Evolutionary conservation across 202 grass and related monocot species (phyloP), one percentile per base, ranked within the genome.

Genomic region (Elaeis oleifera): DNA sequence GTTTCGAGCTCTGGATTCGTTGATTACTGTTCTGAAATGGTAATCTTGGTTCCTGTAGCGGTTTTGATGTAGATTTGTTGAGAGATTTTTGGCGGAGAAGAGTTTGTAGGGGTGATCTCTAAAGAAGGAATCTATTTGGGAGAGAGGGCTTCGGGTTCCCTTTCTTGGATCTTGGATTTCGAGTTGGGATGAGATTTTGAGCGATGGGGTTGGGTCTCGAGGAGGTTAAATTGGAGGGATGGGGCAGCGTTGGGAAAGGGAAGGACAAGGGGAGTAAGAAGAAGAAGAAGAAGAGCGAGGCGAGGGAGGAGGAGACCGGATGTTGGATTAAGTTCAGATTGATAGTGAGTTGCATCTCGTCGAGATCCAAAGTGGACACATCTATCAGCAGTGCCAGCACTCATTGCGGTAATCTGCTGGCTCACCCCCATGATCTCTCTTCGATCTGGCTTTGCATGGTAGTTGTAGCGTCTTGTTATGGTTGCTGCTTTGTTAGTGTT

Each of bases 301-400:
- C 27, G 8, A 36, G 32, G 28, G 63, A 60, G 22, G 74, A 70
- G 50, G 66, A 76, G 27, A 65, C 60, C 23, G 88, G 94, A 19
- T 99, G 94, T 77, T 99, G 94, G 94, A 89, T 89, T 86, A 90
- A 77, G 71, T 62, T 94, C 59, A 82, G 76, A 11, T 69, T 82
- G 63, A 74, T 89, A 51, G 69, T 77, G 51, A 74, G 82, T 62
- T 99, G 94, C 82, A 84, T 94, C 48, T 77, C 88, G 13, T 86
- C 85, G 63, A 87, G 94, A 82, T 80, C 88, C 80, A 99, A 94
- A 71, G 88, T 99, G 67, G 88, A 89, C 82, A 78, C 82, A 23
- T 80, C 94, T 72, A 80, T 84, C 65, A 80, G 72, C 60, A 90
- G 83, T 24, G 74, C 79, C 48, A 86, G 83, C 69, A 86, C 83